phyloP scores from a whole-genome alignment of 495 filamentous ascomycete genomes.

The Hypoxylon fragiforme region DNA sequence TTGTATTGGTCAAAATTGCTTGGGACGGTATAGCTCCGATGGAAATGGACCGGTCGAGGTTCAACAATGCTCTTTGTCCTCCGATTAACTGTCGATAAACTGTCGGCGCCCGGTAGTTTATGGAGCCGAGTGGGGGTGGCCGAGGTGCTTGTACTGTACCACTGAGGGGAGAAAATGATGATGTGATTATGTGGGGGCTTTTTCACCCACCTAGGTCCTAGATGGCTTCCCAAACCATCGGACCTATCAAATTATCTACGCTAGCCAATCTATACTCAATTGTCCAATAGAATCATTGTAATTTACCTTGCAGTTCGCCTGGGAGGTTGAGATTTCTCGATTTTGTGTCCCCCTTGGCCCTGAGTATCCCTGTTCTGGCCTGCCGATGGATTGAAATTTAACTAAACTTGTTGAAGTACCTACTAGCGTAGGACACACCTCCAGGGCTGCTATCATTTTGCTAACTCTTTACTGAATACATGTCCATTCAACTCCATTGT shows the following conservation, averaged over 20 bases:
- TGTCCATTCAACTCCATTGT: no score
- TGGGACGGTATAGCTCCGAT: conserved; percentile 9
- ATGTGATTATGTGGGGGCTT: conserved; percentile 29
- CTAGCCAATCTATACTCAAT: conserved; percentile 3
- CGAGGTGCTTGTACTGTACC: not conserved
- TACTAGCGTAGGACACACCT: no score
- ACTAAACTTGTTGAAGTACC: no score
- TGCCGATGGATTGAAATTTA: conserved; percentile 4
- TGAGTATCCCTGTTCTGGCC: conserved; percentile 14
- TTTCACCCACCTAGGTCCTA: conserved; percentile 13
- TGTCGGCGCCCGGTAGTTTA: conserved; percentile 16
- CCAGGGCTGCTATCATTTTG: no score
- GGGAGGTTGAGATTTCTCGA: not conserved
- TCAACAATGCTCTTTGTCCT: not conserved
- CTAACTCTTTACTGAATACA: no score
- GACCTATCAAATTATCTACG: conserved; percentile 3
- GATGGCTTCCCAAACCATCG: no score
- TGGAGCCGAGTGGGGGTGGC: conserved; percentile 13
- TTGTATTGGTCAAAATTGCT: not conserved
- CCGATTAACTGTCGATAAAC: conserved; percentile 4
- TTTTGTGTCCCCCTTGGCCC: not conserved
- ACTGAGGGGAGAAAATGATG: conserved; percentile 16
- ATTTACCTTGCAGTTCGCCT: not conserved
- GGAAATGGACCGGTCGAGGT: conserved; percentile 7
- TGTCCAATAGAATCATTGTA: conserved; percentile 7